Evolutionary conservation across 2,329 filamentous ascomycete genomes (phyloP).

Genomic region (Fusarium sp.): DNA sequence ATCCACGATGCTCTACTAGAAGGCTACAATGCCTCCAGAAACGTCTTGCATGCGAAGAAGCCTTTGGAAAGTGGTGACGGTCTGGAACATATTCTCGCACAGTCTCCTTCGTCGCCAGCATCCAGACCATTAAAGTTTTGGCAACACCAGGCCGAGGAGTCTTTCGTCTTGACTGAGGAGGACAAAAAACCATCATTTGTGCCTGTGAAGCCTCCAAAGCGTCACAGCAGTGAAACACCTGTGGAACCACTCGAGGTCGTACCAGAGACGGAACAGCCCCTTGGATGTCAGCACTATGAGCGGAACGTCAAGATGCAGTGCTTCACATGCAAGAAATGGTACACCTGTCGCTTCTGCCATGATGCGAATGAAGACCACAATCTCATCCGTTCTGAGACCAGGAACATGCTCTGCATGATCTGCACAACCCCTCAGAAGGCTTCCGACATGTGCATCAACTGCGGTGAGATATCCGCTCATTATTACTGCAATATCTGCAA

Average conservation of each 20-base stretch:
- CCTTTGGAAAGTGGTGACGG: slow-evolving; percentile 29
- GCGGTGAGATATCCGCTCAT: slow-evolving; percentile 81
- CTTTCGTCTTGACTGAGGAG: slow-evolving; percentile 66
- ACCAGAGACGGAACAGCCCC: slow-evolving; percentile 51
- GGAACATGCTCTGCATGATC: slow-evolving; percentile 97
- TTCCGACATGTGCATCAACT: slow-evolving; percentile 81
- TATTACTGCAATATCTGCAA: slow-evolving; percentile 98
- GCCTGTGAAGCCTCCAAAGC: slow-evolving; percentile 61
- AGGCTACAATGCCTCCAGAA: slow-evolving; percentile 65
- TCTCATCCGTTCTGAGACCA: slow-evolving; percentile 84
- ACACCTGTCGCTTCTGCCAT: slow-evolving; percentile 95
- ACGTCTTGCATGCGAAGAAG: slow-evolving; percentile 28
- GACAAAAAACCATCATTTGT: slow-evolving; percentile 78
- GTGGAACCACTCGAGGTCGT: slow-evolving; percentile 33
- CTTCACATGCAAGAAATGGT: slow-evolving; percentile 89
- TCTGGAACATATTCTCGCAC: slow-evolving; percentile 51
- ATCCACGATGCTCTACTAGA: slow-evolving; percentile 80
- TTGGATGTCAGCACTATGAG: slow-evolving; percentile 94
- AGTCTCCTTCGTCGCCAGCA: slow-evolving; percentile 55
- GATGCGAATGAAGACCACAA: slow-evolving; percentile 84
- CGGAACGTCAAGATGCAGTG: slow-evolving; percentile 97
- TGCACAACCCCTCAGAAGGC: slow-evolving; percentile 88
- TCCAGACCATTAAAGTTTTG: slow-evolving; percentile 69
- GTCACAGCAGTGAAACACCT: slow-evolving; percentile 59
- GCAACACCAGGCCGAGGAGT: slow-evolving; percentile 63